Evolutionary conservation across 2,329 filamentous ascomycete species (phyloP).

Genomic region (Alternaria incomplexa): DNA sequence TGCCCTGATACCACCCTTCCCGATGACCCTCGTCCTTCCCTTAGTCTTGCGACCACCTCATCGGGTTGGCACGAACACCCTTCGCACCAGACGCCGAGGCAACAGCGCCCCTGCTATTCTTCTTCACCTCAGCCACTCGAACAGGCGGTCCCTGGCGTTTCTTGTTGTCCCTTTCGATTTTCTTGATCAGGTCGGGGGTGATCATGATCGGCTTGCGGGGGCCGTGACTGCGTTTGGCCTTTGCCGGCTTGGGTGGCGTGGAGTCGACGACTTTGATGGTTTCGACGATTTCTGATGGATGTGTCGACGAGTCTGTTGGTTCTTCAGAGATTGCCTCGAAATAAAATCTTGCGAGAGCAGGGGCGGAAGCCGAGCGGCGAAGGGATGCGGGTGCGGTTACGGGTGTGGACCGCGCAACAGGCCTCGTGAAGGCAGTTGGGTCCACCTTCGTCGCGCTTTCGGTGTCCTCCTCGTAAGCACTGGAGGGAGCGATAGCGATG

Average conservation of each 20-base stretch:
- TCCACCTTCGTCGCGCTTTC: background rate
- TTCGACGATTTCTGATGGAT: background rate
- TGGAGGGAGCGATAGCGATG: background rate
- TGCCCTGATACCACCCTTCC: background rate
- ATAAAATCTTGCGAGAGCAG: background rate
- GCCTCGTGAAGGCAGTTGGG: background rate
- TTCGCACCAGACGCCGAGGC: background rate
- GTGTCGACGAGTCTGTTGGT: background rate
- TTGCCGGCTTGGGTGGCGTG: background rate
- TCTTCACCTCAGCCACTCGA: background rate
- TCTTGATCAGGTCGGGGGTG: background rate
- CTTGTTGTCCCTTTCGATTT: background rate
- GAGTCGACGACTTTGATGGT: background rate
- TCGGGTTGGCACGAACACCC: background rate
- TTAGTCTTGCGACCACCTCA: constrained; percentile 8
- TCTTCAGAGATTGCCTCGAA: background rate
- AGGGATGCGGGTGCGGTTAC: background rate
- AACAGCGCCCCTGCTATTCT: no score
- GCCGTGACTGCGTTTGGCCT: background rate
- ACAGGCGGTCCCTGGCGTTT: background rate
- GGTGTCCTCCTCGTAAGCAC: background rate
- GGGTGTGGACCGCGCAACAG: background rate
- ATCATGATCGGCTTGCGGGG: background rate
- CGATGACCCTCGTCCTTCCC: background rate
- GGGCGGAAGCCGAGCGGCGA: background rate